Conservation (phyloP, 2,329 filamentous ascomycete genomes). For the Paramyrothecium roridum region DNA sequence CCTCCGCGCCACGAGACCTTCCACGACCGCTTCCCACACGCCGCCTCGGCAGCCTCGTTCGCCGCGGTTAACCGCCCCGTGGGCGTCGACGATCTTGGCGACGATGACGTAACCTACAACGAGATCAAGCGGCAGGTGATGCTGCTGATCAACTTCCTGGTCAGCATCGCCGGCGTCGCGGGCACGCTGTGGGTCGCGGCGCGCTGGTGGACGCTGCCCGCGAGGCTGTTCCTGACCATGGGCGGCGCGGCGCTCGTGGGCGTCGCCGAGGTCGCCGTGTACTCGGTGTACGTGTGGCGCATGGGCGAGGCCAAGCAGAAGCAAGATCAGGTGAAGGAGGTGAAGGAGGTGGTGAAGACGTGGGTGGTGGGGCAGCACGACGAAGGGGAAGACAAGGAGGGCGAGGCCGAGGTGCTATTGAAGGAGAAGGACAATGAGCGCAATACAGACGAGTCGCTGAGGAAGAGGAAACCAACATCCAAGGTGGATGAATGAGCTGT, state of each 20-base stretch:
- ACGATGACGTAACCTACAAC: slow-evolving; percentile 65
- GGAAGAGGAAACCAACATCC: slow-evolving; percentile 18
- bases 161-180: slow-evolving; percentile 79
- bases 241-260: slow-evolving; percentile 67
- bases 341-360: slow-evolving; percentile 66
- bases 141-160: slow-evolving; percentile 83
- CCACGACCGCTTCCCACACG: slow-evolving; percentile 51
- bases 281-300: slow-evolving; percentile 70
- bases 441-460: slow-evolving; percentile 11
- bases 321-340: slow-evolving; percentile 59
- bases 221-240: slow-evolving; percentile 68
- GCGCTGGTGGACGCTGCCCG: slow-evolving; percentile 71
- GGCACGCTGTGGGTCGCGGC: slow-evolving; percentile 76
- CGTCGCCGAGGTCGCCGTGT: slow-evolving; percentile 74
- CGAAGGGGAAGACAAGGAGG: slow-evolving; percentile 17
- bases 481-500: slow-evolving; percentile 7
- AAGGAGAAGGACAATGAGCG: slow-evolving; percentile 13
- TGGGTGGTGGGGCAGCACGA: slow-evolving; percentile 59
- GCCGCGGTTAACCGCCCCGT: slow-evolving; percentile 49
- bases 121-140: slow-evolving; percentile 80
- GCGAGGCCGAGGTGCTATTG: slow-evolving; percentile 19
- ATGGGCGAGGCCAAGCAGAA: slow-evolving; percentile 65
- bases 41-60: slow-evolving; percentile 47
- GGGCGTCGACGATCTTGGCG: slow-evolving; percentile 42
- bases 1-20: slow-evolving; percentile 54